Evolutionary conservation across 23 red algal species (phyloP).

Genomic region (Gracilariopsis chorda): DNA sequence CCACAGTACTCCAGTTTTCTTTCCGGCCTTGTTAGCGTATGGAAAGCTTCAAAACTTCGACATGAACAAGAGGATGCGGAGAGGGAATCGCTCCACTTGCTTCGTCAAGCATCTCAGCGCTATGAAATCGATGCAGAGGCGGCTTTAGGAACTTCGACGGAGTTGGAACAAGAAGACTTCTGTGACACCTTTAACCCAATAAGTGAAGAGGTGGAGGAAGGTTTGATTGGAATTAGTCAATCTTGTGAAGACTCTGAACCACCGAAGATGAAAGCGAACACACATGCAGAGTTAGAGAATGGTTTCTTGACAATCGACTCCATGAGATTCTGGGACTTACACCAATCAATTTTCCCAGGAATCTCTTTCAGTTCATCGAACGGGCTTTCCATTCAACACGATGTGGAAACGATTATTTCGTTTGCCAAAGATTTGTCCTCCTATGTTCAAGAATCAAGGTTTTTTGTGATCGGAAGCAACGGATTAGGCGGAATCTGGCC

Average conservation of each 20-base stretch:
- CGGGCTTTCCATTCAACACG: not conserved
- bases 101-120: conserved; percentile 18
- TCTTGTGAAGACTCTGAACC: not conserved
- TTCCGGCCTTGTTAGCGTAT: not conserved
- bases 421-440: not conserved
- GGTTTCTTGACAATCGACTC: not conserved
- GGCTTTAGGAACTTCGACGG: not conserved
- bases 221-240: not conserved
- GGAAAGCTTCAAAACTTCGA: conserved; percentile 1
- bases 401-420: not conserved
- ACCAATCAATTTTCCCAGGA: conserved; percentile 28
- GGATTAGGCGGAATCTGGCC: not conserved
- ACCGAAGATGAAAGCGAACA: not conserved
- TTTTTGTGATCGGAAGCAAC: not conserved
- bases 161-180: conserved; percentile 38
- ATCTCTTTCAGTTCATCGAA: not conserved
- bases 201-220: conserved; percentile 21
- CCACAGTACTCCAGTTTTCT: not conserved
- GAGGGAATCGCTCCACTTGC: conserved; percentile 19
- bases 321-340: conserved; percentile 26
- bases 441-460: not conserved
- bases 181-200: conserved; percentile 41
- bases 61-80: not conserved
- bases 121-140: not conserved
- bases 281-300: not conserved